Conservation (phyloP, 208 protist species). For the Trypanosoma rangeli region DNA sequence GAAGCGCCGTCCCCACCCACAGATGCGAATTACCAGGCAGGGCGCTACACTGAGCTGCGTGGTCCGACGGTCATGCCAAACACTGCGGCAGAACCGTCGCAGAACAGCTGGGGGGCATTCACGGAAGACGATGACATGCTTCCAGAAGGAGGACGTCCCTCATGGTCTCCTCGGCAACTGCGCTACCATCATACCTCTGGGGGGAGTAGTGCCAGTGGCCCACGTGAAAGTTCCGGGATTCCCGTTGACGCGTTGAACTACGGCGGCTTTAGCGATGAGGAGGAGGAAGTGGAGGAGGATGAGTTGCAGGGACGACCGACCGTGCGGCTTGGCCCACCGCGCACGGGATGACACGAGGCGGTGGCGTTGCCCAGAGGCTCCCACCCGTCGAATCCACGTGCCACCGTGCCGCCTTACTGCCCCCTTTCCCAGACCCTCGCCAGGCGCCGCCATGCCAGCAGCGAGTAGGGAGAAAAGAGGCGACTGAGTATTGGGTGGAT, state of each 20-base stretch:
- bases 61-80: background rate
- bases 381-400: background rate
- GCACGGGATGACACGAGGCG: background rate
- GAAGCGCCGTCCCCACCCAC: constrained; percentile 1
- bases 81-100: background rate
- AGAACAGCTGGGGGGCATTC: background rate
- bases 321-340: constrained; percentile 6
- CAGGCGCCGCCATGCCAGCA: background rate
- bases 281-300: background rate
- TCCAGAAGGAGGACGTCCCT: background rate
- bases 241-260: constrained; percentile 15
- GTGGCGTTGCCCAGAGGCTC: background rate
- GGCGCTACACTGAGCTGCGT: constrained; percentile 12
- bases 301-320: constrained; percentile 13
- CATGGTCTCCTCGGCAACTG: constrained; percentile 20
- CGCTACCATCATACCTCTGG: constrained; percentile 14
- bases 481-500: background rate
- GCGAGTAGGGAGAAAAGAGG: background rate
- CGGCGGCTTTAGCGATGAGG: constrained; percentile 14
- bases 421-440: background rate
- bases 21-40: constrained; percentile 5
- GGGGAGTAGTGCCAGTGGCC: background rate
- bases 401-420: background rate
- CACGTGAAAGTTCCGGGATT: constrained; percentile 11
- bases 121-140: background rate